Percentiles rank a stretch among this genome's conserved stretches.
Conservation (phyloP, 2,329 filamentous ascomycete genomes). For the Pseudogymnoascus sp. region DNA sequence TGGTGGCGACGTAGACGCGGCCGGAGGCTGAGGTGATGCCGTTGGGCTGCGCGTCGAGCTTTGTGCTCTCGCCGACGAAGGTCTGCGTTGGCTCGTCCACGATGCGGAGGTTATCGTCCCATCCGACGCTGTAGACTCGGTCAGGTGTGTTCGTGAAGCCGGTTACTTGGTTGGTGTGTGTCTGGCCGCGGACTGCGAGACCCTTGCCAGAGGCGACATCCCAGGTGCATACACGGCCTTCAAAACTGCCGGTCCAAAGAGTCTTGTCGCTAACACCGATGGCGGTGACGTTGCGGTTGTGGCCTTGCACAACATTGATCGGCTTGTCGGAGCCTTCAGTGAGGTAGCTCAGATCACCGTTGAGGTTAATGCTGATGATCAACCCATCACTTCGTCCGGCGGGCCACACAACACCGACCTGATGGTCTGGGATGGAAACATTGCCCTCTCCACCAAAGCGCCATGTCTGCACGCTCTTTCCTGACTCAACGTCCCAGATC, state of each 20-base stretch:
- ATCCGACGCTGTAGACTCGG: conserved; percentile 77
- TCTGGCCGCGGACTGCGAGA: conserved; percentile 66
- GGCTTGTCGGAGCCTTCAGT: conserved; percentile 63
- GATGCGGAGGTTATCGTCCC: conserved; percentile 84
- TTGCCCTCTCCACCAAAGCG: conserved; percentile 67
- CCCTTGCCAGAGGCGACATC: conserved; percentile 63
- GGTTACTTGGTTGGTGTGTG: conserved; percentile 78
- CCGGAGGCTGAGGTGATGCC: conserved; percentile 52
- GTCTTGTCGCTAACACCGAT: conserved; percentile 56
- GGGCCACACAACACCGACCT: conserved; percentile 90
- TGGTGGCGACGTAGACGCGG: conserved; percentile 43
- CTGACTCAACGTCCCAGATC: conserved; percentile 82
- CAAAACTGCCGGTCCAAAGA: conserved; percentile 84
- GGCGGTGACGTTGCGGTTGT: conserved; percentile 85
- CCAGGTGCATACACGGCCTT: conserved; percentile 82
- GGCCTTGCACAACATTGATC: conserved; percentile 68
- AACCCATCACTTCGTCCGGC: conserved; percentile 73
- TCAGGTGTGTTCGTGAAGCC: conserved; percentile 58
- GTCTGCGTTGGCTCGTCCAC: conserved; percentile 68
- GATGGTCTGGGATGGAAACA: conserved; percentile 72
- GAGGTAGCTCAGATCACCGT: conserved; percentile 86
- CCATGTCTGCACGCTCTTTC: conserved; percentile 75
- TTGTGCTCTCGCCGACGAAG: conserved; percentile 61
- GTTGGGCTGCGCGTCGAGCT: conserved; percentile 74
- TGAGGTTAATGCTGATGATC: conserved; percentile 81